These are phyloP conservation scores for Kazachstania martiniae DNA, from an alignment of 805 yeast genomes.

Conservation along the genomic window DNA sequence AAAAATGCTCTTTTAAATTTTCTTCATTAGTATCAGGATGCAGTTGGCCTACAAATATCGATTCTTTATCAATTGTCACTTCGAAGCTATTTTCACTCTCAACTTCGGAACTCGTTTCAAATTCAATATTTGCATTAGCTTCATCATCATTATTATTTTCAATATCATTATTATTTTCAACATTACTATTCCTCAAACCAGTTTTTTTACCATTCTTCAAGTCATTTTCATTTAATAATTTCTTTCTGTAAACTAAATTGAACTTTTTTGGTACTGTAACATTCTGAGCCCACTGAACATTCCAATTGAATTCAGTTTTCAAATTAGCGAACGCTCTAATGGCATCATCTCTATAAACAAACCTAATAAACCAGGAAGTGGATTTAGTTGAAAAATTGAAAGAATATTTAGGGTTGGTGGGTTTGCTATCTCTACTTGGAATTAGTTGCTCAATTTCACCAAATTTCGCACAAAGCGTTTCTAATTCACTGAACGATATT, in stretches of 20 bases:
- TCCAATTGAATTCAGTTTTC: slow-evolving; percentile 42
- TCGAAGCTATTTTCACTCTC: too few relatives aligned
- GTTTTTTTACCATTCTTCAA: background rate
- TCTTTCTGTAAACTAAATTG: slow-evolving; percentile 14
- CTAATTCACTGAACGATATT: slow-evolving; percentile 28
- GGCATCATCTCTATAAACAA: slow-evolving; percentile 78
- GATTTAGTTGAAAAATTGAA: slow-evolving; percentile 16
- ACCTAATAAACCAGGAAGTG: slow-evolving; percentile 63
- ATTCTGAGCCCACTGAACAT: slow-evolving; percentile 81
- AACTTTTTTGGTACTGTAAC: slow-evolving; percentile 40
- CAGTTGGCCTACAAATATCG: slow-evolving; percentile 75
- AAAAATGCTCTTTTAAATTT: slow-evolving; percentile 47
- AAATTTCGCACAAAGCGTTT: slow-evolving; percentile 34
- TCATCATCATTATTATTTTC: background rate
- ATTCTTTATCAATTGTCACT: slow-evolving; percentile 51
- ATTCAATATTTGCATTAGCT: slow-evolving; percentile 2
- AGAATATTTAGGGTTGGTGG: slow-evolving; percentile 10
- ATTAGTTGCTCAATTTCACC: slow-evolving; percentile 72
- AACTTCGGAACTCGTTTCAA: background rate
- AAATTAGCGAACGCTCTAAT: slow-evolving; percentile 70
- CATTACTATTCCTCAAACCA: slow-evolving; percentile 1
- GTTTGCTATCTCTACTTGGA: slow-evolving; percentile 28
- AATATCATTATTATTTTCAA: slow-evolving; percentile 1
- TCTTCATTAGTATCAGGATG: slow-evolving; percentile 43
- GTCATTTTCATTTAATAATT: slow-evolving; percentile 7